Evolutionary conservation across 2,329 filamentous ascomycete genomes (phyloP), one percentile per base, ranked within the genome.

Genomic region (Xylaria digitata): DNA sequence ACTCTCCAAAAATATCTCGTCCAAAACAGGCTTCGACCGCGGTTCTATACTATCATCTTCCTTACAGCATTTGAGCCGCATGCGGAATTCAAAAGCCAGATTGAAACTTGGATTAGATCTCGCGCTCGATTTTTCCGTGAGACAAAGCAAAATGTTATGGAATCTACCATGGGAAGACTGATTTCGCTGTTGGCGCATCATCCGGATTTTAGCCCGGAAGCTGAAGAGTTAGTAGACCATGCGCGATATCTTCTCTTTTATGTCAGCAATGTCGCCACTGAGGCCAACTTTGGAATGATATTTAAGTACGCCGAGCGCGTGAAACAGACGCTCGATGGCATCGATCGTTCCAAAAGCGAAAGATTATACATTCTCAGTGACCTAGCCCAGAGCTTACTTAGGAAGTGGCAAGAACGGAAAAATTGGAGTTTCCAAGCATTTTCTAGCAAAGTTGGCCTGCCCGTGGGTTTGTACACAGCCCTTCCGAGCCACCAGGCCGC

Each of bases 1-100:
- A 94, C 94, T 73, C 83, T 99, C 46, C 96, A 97, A 80, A 97
- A 97, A 80, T 95, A 97, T 75, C 87, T 98, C 4, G 91, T 92
- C 9, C 87, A 91, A 60, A 87, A 86, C 62, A 89, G 86, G 71
- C 84, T 97, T 2, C 85, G 88, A 1, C 82, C 86, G 13, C 89
- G 95, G 9, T 99, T 96, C 84, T 96, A 97, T 78, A 92, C 93
- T 0, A 90, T 97, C 46, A 85, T 97, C 6, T 98, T 97, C 81
- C 82, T 98, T 49, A 91, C 94, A 37, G 95, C 96, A 1, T 97
- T 96, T 77, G 96, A 99, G 80, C 96, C 95, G 0, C 86, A 89
- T 43, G 77, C 82, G n/a, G 86, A 87, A 17, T 87, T 97, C 76
- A 92, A 90, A 77, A 88, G 88, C 56, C 88, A 90, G 48, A 90